A percentile compares a stretch with the other conserved stretches of the same genome.
phyloP scores from a whole-genome alignment of 2,329 filamentous ascomycete genomes.

The Malbranchea cinnamomea region DNA sequence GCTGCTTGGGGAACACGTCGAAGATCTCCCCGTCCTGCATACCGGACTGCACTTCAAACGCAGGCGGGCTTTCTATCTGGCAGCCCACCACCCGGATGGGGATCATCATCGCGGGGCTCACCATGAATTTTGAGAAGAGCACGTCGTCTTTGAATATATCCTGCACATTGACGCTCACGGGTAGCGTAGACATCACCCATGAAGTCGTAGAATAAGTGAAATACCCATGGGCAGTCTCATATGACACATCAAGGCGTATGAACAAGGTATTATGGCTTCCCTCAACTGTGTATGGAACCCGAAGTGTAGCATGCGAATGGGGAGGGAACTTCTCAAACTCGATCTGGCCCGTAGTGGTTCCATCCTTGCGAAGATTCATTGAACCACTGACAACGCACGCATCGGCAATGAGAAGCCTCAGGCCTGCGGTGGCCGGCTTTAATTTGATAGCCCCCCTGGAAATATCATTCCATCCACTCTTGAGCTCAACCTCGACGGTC shows the following conservation, averaged over 20 bases:
- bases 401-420: constrained; percentile 41
- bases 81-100: constrained; percentile 63
- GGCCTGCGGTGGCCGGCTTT: constrained; percentile 45
- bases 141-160: constrained; percentile 77
- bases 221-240: constrained; percentile 50
- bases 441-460: constrained; percentile 34
- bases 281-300: constrained; percentile 72
- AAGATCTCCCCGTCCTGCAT: constrained; percentile 32
- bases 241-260: constrained; percentile 61
- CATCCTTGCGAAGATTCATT: constrained; percentile 22
- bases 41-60: constrained; percentile 41
- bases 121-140: constrained; percentile 79
- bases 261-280: constrained; percentile 56
- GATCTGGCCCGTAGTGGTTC: constrained; percentile 25
- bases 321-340: constrained; percentile 23
- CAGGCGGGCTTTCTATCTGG: constrained; percentile 52
- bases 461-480: constrained; percentile 59
- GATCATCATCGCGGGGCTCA: constrained; percentile 62
- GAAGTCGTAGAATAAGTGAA: constrained; percentile 50
- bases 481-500: constrained; percentile 57
- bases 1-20: constrained; percentile 64
- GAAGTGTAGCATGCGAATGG: constrained; percentile 28
- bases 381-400: constrained; percentile 29
- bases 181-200: constrained; percentile 57
- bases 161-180: constrained; percentile 88